Evolutionary conservation across 2,329 filamentous ascomycete species (phyloP), one percentile per base, ranked within the genome.

Genomic region (Trichoderma arundinaceum): DNA sequence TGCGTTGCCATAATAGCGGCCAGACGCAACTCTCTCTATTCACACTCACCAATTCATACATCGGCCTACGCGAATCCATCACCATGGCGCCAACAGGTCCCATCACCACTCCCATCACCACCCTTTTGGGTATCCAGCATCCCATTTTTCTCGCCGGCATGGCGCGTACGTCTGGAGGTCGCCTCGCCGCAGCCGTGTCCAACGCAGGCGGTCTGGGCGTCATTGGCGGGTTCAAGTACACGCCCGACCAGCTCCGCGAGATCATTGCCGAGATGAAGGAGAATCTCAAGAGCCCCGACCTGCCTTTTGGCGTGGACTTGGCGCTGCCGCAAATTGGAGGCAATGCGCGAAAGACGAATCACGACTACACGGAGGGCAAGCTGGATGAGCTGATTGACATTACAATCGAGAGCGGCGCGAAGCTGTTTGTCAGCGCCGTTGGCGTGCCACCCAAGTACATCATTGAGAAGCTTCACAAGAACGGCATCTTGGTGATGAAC

Each of bases 81-180:
- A 72, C 12, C 51, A 84, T 83, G 80, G 74, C 80, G 63, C 71
- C 78, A 19, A 65, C 75, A 53, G 82, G 82, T 53, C 83, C 88
- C 67, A 89, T 95, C 72, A 86, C 86, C 66, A 96, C 92, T 10
- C 91, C 92, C 1, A 85, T 96, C 43, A 94, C 90, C 69, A 83
- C 83, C 63, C 88, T 97, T 59, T 86, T 97, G 60, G 86, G 88
- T 28, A 97, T 97, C 78, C 83, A 89, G 71, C 93, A 97, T 80
- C 94, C 94, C 46, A 89, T 98, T 77, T 82, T 97, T 71, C 91
- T 97, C 19, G 94, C 94, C 39, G 94, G 94, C 73, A 98, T 98
- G 94, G 94, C 94, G 2, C 88, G 91, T 68, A 92, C 91, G 9
- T 94, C 91, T 0, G 89, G 90, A 67, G 92, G 90, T 0, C 84